Conservation (phyloP, 208 protist species). For the Acanthamoeba castellanii region DNA sequence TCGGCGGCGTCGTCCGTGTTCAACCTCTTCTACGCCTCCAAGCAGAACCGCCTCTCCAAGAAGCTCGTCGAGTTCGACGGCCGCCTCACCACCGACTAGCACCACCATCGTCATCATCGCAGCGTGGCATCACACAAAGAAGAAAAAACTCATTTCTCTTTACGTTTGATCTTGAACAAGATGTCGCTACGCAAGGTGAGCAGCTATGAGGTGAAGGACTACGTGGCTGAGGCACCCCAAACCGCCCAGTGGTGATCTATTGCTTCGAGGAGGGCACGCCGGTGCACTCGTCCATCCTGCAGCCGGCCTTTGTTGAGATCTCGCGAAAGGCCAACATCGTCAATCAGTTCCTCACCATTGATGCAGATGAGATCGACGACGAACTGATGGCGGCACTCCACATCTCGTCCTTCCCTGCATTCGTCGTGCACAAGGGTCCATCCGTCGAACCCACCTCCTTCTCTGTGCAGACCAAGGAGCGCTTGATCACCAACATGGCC, state of each 20-base stretch:
- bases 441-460: not conserved
- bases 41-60: conserved; percentile 17
- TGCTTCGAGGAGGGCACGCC: conserved; percentile 59
- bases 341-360: conserved; percentile 28
- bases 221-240: conserved; percentile 33
- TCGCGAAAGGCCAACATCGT: conserved; percentile 25
- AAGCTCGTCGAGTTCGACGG: conserved; percentile 25
- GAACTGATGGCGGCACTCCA: conserved; percentile 11
- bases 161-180: not conserved
- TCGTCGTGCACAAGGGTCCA: conserved; percentile 36
- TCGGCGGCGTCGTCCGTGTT: not conserved
- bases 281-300: conserved; percentile 20
- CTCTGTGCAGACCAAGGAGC: conserved; percentile 33
- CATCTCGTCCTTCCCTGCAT: conserved; percentile 44
- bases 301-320: conserved; percentile 44
- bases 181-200: conserved; percentile 9
- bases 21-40: not conserved
- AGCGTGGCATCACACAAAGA: too few relatives aligned
- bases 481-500: not conserved
- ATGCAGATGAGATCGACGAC: conserved; percentile 45
- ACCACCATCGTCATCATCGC: too few relatives aligned
- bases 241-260: conserved; percentile 36
- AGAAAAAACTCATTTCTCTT: too few relatives aligned
- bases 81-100: not conserved
- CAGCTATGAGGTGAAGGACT: conserved; percentile 26